A percentile compares a stretch with the other conserved stretches of the same genome.
Evolutionary conservation across 768 basidiomycete genomes (phyloP).

Genomic region (Russula dissimulans): DNA sequence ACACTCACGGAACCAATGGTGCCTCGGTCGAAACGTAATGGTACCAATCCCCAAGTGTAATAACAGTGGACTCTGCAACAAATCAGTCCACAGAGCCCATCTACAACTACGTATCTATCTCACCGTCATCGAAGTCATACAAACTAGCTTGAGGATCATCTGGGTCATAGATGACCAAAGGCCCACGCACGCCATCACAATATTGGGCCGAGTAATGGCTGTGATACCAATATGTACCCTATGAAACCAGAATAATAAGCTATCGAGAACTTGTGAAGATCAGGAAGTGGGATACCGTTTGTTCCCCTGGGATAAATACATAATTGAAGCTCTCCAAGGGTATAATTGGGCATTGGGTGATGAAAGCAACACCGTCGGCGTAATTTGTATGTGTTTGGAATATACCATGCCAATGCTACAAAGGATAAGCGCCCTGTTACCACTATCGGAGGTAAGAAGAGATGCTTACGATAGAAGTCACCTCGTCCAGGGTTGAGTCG

Average conservation of each 20-base stretch:
- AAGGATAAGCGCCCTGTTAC: not conserved
- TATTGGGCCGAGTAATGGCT: slow-evolving; percentile 31
- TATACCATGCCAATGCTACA: slow-evolving; percentile 49
- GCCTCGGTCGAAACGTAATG: not conserved
- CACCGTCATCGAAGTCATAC: slow-evolving; percentile 26
- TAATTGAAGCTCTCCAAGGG: slow-evolving; percentile 35
- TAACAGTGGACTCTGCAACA: slow-evolving; percentile 18
- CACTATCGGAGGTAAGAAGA: not conserved
- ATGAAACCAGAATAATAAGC: not conserved
- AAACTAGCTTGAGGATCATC: slow-evolving; percentile 22
- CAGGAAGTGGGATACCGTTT: slow-evolving; percentile 29
- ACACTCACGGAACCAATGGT: not conserved
- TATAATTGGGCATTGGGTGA: slow-evolving; percentile 40
- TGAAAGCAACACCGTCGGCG: slow-evolving; percentile 34
- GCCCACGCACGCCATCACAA: slow-evolving; percentile 27
- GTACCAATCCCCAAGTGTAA: slow-evolving; percentile 24
- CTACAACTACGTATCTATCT: not conserved
- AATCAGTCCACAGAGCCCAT: not conserved
- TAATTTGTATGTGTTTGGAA: slow-evolving; percentile 33
- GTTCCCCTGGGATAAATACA: slow-evolving; percentile 26
- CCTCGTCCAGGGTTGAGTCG: slow-evolving; percentile 37
- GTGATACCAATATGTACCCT: slow-evolving; percentile 30
- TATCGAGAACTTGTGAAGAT: slow-evolving; percentile 17
- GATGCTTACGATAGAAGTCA: slow-evolving; percentile 37
- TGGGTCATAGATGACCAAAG: slow-evolving; percentile 25